These are phyloP conservation scores for Intubia oerlemansii DNA, from an alignment of 2,329 filamentous ascomycete species.

Conservation along the genomic window DNA sequence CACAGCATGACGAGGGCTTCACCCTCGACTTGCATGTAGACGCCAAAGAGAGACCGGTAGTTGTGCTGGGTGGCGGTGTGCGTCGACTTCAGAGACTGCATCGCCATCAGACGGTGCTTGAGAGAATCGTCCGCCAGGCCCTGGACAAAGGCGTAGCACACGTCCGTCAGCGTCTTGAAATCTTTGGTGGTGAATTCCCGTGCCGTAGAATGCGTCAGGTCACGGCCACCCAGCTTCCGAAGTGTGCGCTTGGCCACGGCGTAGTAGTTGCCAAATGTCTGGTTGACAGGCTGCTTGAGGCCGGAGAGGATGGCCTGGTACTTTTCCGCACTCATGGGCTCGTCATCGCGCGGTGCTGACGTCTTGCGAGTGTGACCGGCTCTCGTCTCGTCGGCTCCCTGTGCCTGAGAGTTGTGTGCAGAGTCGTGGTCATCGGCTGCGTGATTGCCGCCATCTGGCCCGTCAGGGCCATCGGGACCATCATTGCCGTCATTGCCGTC, in stretches of 20 bases:
- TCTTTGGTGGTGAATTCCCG: slow-evolving; percentile 21
- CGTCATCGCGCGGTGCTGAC: slow-evolving; percentile 3
- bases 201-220: slow-evolving; percentile 25
- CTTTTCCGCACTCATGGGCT: slow-evolving; percentile 3
- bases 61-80: slow-evolving; percentile 10
- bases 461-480: not conserved
- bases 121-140: slow-evolving; percentile 28
- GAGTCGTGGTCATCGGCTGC: not conserved
- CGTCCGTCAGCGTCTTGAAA: slow-evolving; percentile 25
- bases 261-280: slow-evolving; percentile 24
- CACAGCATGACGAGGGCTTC: slow-evolving; percentile 28
- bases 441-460: not conserved
- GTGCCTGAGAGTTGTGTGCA: no score
- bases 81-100: slow-evolving; percentile 23
- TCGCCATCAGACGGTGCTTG: slow-evolving; percentile 20
- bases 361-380: no score
- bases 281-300: slow-evolving; percentile 20
- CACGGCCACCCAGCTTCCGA: slow-evolving; percentile 24
- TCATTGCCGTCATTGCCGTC: slow-evolving; percentile 10
- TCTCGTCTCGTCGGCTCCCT: no score
- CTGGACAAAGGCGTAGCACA: slow-evolving; percentile 30
- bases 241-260: slow-evolving; percentile 25
- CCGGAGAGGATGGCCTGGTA: slow-evolving; percentile 4
- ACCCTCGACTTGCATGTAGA: slow-evolving; percentile 32
- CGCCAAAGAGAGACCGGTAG: slow-evolving; percentile 28